Evolutionary conservation across 2,329 filamentous ascomycete genomes (phyloP).

Genomic region (Colletotrichum acutatum): DNA sequence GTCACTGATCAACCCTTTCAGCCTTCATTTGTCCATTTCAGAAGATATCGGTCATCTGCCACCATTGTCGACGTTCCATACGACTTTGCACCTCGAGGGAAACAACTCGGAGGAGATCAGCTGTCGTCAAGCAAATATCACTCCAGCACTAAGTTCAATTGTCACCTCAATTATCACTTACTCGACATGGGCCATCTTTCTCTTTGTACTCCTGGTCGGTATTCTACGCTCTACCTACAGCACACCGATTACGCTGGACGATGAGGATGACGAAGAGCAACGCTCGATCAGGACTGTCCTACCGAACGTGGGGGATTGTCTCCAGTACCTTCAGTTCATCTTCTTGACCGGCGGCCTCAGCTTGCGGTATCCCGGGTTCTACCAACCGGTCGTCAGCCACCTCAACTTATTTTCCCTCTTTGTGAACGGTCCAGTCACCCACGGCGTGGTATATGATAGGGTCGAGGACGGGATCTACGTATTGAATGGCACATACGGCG

Average conservation of each 20-base stretch:
- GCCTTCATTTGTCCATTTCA: constrained; percentile 5
- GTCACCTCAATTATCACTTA: constrained; percentile 29
- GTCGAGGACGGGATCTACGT: constrained; percentile 70
- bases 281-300: constrained; percentile 29
- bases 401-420: constrained; percentile 76
- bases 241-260: constrained; percentile 15
- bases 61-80: constrained; percentile 34
- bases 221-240: constrained; percentile 14
- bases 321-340: constrained; percentile 81
- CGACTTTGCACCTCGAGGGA: constrained; percentile 24
- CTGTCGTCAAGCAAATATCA: constrained; percentile 36
- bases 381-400: constrained; percentile 75
- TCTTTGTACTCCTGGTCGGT: constrained; percentile 37
- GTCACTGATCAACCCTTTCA: not conserved
- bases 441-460: constrained; percentile 40
- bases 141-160: constrained; percentile 27
- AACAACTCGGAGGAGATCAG: constrained; percentile 11
- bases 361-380: constrained; percentile 79
- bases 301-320: constrained; percentile 59
- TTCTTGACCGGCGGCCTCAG: constrained; percentile 76
- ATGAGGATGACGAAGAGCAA: constrained; percentile 10
- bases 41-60: constrained; percentile 28
- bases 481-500: constrained; percentile 71
- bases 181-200: constrained; percentile 33
- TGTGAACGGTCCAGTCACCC: constrained; percentile 54